Conservation (phyloP, 768 basidiomycete species). For the Leucosporidium scottii region DNA sequence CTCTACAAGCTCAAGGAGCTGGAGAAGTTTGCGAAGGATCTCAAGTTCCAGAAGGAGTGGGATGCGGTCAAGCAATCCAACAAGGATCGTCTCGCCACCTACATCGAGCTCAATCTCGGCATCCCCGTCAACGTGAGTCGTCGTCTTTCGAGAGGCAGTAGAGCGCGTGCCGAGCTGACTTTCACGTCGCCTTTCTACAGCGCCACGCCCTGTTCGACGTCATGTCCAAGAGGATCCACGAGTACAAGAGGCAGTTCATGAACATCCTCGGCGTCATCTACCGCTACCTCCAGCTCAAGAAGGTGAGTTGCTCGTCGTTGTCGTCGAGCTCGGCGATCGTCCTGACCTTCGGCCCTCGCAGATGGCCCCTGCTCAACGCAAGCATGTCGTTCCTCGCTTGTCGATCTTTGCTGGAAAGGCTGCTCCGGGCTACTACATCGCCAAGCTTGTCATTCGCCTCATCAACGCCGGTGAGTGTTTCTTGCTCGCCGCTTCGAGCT, state of each 20-base stretch:
- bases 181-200: too few species aligned
- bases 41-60: slow-evolving; percentile 71
- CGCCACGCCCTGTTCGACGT: slow-evolving; percentile 73
- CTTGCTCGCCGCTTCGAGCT: too few species aligned
- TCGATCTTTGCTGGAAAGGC: slow-evolving; percentile 99
- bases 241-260: slow-evolving; percentile 80
- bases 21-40: slow-evolving; percentile 62
- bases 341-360: slow-evolving; percentile 43
- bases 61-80: slow-evolving; percentile 37
- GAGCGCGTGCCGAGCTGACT: too few species aligned
- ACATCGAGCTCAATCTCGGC: slow-evolving; percentile 65
- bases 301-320: not conserved
- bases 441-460: slow-evolving; percentile 88
- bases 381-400: slow-evolving; percentile 67
- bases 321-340: slow-evolving; percentile 52
- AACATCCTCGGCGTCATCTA: slow-evolving; percentile 88
- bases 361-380: slow-evolving; percentile 68
- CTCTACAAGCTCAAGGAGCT: slow-evolving; percentile 70
- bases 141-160: too few species aligned
- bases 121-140: slow-evolving; percentile 51
- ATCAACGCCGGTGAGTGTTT: slow-evolving; percentile 47
- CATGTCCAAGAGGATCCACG: slow-evolving; percentile 88
- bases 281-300: slow-evolving; percentile 37
- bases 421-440: slow-evolving; percentile 78
- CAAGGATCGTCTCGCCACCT: slow-evolving; percentile 38